Conservation (phyloP, 2,329 filamentous ascomycete genomes). For the Erysiphe pulchra region DNA sequence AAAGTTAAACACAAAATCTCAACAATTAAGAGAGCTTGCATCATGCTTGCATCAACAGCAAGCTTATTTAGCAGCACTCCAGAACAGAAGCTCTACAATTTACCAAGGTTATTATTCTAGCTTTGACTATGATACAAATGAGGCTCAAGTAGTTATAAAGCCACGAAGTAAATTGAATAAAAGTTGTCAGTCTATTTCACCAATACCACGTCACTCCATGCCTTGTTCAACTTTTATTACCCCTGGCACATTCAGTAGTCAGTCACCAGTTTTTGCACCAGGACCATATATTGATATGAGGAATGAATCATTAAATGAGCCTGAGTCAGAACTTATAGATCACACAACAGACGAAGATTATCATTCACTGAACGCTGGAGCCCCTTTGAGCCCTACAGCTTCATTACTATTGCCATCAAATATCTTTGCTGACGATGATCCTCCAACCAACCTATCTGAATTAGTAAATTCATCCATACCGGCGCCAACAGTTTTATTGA, state of each 20-base stretch:
- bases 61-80: conserved; percentile 6
- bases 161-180: conserved; percentile 15
- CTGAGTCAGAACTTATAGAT: conserved; percentile 13
- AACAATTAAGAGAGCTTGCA: conserved; percentile 9
- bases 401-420: conserved; percentile 47
- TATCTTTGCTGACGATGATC: conserved; percentile 32
- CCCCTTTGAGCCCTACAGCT: conserved; percentile 54
- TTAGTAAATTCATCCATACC: conserved; percentile 11
- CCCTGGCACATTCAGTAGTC: conserved; percentile 16
- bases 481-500: conserved; percentile 15
- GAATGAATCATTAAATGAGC: conserved; percentile 11
- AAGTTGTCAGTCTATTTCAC: conserved; percentile 15
- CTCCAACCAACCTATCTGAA: conserved; percentile 17
- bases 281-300: conserved; percentile 19
- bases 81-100: conserved; percentile 7
- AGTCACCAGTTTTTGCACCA: conserved; percentile 23
- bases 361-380: conserved; percentile 32
- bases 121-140: conserved; percentile 12
- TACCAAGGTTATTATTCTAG: conserved; percentile 13
- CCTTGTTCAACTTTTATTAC: conserved; percentile 14
- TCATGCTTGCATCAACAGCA: conserved; percentile 5
- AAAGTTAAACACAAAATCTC: conserved; percentile 6
- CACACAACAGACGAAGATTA: conserved; percentile 34
- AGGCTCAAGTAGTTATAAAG: conserved; percentile 12
- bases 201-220: conserved; percentile 9